These are phyloP conservation scores for Neonectria ditissima DNA, from an alignment of 2,329 filamentous ascomycete genomes.

Conservation along the genomic window DNA sequence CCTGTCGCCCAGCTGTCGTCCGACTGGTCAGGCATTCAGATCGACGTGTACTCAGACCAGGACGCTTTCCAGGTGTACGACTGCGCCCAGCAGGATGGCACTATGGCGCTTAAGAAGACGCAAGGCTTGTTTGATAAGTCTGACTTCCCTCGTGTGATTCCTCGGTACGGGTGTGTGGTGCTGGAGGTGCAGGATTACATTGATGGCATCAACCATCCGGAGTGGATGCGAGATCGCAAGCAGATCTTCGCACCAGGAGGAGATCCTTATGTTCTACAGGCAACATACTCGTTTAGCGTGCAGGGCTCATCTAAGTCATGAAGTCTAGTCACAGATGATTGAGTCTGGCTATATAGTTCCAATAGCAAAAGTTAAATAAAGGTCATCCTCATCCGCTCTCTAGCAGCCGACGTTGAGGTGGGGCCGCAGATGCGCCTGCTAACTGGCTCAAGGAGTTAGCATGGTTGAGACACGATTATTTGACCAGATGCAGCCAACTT, in stretches of 20 bases:
- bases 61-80: constrained; percentile 90
- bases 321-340: background rate
- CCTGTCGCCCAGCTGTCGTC: constrained; percentile 77
- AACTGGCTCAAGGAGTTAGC: no score
- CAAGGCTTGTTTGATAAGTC: constrained; percentile 71
- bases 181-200: constrained; percentile 96
- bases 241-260: constrained; percentile 71
- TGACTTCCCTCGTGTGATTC: constrained; percentile 71
- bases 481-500: no score
- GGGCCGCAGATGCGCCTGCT: no score
- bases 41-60: constrained; percentile 87
- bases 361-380: background rate
- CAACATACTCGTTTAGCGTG: constrained; percentile 70
- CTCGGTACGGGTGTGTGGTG: constrained; percentile 86
- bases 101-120: constrained; percentile 74
- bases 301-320: constrained; percentile 44
- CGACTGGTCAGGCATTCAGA: constrained; percentile 82
- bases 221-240: constrained; percentile 78
- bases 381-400: no score
- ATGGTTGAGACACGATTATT: no score
- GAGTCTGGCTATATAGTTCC: background rate
- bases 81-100: constrained; percentile 82
- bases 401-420: no score
- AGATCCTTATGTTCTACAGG: constrained; percentile 71
- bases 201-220: constrained; percentile 90